A percentile compares a stretch with the other conserved stretches of the same genome.
phyloP scores from a whole-genome alignment of 2,329 filamentous ascomycete genomes.

The Purpureocillium lavendulum region DNA sequence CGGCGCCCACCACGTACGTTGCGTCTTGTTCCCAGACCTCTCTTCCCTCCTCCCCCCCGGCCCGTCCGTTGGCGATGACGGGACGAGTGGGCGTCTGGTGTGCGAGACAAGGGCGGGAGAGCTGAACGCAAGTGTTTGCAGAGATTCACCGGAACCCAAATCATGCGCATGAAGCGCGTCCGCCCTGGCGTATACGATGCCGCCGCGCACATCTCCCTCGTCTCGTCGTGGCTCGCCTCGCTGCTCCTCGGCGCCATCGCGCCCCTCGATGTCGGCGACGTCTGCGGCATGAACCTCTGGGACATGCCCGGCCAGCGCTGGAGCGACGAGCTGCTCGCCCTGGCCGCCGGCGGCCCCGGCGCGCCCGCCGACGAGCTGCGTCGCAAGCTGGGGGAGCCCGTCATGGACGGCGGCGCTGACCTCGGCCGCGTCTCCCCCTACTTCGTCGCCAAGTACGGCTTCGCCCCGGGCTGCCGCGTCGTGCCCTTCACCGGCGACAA shows the following conservation, averaged over 20 bases:
- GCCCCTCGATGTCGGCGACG: slow-evolving; percentile 87
- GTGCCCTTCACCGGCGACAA: slow-evolving; percentile 93
- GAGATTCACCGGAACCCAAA: slow-evolving; percentile 97
- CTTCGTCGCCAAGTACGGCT: slow-evolving; percentile 72
- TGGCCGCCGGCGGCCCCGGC: slow-evolving; percentile 55
- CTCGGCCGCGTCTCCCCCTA: slow-evolving; percentile 72
- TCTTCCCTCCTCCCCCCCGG: background rate
- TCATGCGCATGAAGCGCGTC: slow-evolving; percentile 75
- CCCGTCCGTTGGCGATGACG: background rate
- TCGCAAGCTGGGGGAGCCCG: slow-evolving; percentile 71
- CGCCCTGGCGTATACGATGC: slow-evolving; percentile 73
- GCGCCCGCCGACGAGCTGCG: slow-evolving; percentile 56
- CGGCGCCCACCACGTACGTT: slow-evolving; percentile 83
- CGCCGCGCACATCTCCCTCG: slow-evolving; percentile 81
- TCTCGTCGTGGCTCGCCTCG: slow-evolving; percentile 91
- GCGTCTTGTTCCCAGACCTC: background rate
- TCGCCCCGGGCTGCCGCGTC: slow-evolving; percentile 65
- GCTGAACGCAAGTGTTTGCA: slow-evolving; percentile 20
- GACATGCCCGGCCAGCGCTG: slow-evolving; percentile 70
- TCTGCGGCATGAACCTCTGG: slow-evolving; percentile 96
- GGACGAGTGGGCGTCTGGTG: no score
- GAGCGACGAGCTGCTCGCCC: slow-evolving; percentile 65
- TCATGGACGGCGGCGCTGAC: slow-evolving; percentile 69
- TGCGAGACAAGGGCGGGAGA: no score
- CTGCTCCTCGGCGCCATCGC: slow-evolving; percentile 79